These are phyloP conservation scores for Lodderomyces theae DNA, from an alignment of 1,139 yeast species.

Conservation along the genomic window DNA sequence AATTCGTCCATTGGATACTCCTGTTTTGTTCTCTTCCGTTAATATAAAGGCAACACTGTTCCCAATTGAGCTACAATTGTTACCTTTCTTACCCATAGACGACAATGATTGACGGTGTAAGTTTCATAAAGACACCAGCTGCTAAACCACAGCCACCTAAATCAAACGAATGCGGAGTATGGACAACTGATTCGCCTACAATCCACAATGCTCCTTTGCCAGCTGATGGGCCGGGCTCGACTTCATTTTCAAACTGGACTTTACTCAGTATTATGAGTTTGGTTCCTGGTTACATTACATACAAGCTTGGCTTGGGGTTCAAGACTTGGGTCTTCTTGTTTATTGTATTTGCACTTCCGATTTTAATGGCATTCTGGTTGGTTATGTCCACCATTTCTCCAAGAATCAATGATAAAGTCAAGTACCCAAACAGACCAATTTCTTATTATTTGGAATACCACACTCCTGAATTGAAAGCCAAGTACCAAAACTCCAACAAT, in stretches of 20 bases:
- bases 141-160: constrained; percentile 50
- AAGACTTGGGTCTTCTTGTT: constrained; percentile 60
- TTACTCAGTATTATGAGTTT: constrained; percentile 51
- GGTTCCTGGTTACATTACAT: constrained; percentile 62
- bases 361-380: constrained; percentile 81
- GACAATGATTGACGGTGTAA: constrained; percentile 39
- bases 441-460: constrained; percentile 81
- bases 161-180: constrained; percentile 52
- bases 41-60: background rate
- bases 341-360: constrained; percentile 58
- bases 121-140: constrained; percentile 63
- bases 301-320: constrained; percentile 72
- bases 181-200: constrained; percentile 65
- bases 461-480: constrained; percentile 65
- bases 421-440: constrained; percentile 74
- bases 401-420: constrained; percentile 73
- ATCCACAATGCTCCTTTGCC: constrained; percentile 86
- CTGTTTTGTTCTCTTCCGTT: background rate
- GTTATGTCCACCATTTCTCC: constrained; percentile 75
- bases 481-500: constrained; percentile 53
- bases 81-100: background rate
- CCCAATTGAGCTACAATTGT: constrained; percentile 9
- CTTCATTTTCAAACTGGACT: constrained; percentile 66
- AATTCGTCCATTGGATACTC: background rate
- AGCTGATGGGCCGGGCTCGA: constrained; percentile 89